Percentiles rank a stretch among this genome's conserved stretches.
These are phyloP conservation scores for Trametes coccinea DNA, from an alignment of 768 basidiomycete species.

Conservation along the genomic window DNA sequence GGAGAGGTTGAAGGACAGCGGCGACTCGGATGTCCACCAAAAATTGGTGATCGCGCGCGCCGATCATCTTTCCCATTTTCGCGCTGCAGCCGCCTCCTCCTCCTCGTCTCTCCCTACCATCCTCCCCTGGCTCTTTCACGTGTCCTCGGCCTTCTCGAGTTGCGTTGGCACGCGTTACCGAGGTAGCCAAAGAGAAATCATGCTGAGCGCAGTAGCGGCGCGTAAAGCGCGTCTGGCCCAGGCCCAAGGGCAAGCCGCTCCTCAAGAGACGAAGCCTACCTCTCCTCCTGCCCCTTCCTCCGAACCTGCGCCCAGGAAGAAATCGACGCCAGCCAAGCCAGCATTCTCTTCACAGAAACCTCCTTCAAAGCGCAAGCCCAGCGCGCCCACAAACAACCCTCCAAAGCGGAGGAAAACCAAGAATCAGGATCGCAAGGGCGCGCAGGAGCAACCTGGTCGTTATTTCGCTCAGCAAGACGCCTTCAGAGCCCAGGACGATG, in stretches of 20 bases:
- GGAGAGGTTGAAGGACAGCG: too few species aligned
- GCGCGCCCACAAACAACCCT: slow-evolving; percentile 33
- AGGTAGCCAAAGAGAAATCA: slow-evolving; percentile 25
- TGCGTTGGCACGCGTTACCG: too few species aligned
- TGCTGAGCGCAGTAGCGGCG: slow-evolving; percentile 76
- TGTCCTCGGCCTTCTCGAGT: background rate
- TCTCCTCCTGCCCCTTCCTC: slow-evolving; percentile 19
- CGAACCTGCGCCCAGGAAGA: slow-evolving; percentile 15
- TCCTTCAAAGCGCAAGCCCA: slow-evolving; percentile 48
- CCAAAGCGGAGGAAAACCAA: slow-evolving; percentile 25
- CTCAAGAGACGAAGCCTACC: slow-evolving; percentile 6
- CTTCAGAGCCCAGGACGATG: slow-evolving; percentile 40
- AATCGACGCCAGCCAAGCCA: background rate
- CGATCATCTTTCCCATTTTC: background rate
- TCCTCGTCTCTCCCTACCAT: background rate
- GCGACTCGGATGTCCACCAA: background rate
- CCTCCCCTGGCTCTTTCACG: background rate
- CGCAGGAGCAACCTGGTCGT: slow-evolving; percentile 21
- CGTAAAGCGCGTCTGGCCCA: slow-evolving; percentile 54
- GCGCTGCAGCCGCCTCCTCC: background rate
- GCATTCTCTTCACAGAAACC: slow-evolving; percentile 22
- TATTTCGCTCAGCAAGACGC: slow-evolving; percentile 39
- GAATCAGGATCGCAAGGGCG: slow-evolving; percentile 26
- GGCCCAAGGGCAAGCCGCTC: slow-evolving; percentile 25
- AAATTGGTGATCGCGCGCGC: slow-evolving; percentile 5